These are phyloP conservation scores for Irpex lacteus DNA, from an alignment of 1,284 basidiomycete species.

Conservation along the genomic window DNA sequence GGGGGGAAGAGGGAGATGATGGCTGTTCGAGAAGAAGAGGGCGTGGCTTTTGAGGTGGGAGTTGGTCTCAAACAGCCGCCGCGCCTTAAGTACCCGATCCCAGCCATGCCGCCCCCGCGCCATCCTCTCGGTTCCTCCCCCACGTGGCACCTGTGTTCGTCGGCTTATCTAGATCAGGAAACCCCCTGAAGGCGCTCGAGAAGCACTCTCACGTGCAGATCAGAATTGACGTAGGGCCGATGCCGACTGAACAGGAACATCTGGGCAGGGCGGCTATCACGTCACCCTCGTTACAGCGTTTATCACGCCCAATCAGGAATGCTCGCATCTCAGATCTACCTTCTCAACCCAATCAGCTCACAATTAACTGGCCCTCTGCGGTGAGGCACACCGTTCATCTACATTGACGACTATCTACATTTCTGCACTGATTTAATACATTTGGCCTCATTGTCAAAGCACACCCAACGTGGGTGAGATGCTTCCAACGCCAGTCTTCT, in stretches of 20 bases:
- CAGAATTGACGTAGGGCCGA: constrained; percentile 2
- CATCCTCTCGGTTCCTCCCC: neutral
- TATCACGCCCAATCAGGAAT: neutral
- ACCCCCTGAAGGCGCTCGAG: neutral
- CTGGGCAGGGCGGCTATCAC: neutral
- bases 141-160: constrained; percentile 11
- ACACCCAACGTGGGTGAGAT: too few relatives aligned
- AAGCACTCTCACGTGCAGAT: constrained; percentile 4
- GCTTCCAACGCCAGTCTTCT: too few relatives aligned
- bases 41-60: constrained; percentile 6
- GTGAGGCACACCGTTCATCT: too few relatives aligned
- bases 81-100: constrained; percentile 11
- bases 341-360: neutral
- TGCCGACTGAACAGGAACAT: neutral
- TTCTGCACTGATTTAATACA: too few relatives aligned
- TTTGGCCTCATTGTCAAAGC: too few relatives aligned
- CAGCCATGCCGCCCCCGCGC: constrained; percentile 7
- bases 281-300: neutral
- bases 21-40: constrained; percentile 8
- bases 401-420: too few relatives aligned
- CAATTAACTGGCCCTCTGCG: neutral
- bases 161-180: constrained; percentile 8
- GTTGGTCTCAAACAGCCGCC: constrained; percentile 9
- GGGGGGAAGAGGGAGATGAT: constrained; percentile 7
- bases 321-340: constrained; percentile 10